Conservation (phyloP, 129 eudicot genomes). For the Smallanthus sonchifolius region DNA sequence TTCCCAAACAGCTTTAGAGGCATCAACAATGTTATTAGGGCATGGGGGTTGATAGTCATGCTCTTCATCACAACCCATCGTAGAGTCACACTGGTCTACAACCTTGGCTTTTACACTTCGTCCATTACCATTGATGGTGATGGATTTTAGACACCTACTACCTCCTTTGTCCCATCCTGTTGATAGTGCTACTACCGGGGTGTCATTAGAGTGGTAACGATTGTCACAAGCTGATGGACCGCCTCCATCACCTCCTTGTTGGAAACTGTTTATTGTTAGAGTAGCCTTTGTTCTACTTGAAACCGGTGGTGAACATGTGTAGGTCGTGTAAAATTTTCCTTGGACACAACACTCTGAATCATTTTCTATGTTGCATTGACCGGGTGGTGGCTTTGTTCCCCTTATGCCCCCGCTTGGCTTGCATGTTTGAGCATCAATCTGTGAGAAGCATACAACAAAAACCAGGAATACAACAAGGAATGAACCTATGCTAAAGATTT, state of each 20-base stretch:
- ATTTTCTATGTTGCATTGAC: slow-evolving; percentile 22
- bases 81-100: slow-evolving; percentile 26
- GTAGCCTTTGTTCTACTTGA: slow-evolving; percentile 33
- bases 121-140: slow-evolving; percentile 18
- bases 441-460: background rate
- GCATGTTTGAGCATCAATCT: slow-evolving; percentile 20
- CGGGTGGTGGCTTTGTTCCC: slow-evolving; percentile 13
- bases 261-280: slow-evolving; percentile 33
- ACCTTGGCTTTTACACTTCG: slow-evolving; percentile 26
- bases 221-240: slow-evolving; percentile 17
- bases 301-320: slow-evolving; percentile 25
- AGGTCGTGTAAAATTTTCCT: slow-evolving; percentile 33
- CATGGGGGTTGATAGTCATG: slow-evolving; percentile 42
- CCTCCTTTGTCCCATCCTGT: slow-evolving; percentile 17
- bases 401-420: slow-evolving; percentile 19
- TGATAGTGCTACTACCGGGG: slow-evolving; percentile 29
- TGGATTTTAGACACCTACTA: slow-evolving; percentile 9
- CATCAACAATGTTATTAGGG: slow-evolving; percentile 34
- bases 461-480: slow-evolving; percentile 4
- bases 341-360: slow-evolving; percentile 32
- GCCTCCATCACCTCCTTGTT: slow-evolving; percentile 22
- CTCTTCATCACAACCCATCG: slow-evolving; percentile 26
- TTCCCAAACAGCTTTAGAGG: slow-evolving; percentile 39
- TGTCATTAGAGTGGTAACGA: slow-evolving; percentile 15
- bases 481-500: background rate